phyloP scores from a whole-genome alignment of 805 yeast genomes.

The Komagataella ulmi region DNA sequence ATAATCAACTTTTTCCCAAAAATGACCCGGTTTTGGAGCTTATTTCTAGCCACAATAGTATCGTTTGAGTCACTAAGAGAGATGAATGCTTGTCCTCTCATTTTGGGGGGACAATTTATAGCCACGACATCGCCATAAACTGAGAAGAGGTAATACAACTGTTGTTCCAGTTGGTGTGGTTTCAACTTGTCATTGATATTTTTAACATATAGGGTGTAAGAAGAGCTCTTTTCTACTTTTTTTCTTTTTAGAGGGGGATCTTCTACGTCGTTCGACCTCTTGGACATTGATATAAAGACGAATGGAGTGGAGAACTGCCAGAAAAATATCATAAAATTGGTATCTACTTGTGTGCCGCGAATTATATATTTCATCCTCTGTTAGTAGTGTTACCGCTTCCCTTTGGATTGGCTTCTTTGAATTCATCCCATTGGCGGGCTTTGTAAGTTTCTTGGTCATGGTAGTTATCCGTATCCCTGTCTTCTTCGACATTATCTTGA shows the following conservation, averaged over 20 bases:
- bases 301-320: not conserved
- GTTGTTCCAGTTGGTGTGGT: constrained; percentile 28
- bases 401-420: constrained; percentile 69
- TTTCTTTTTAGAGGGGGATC: not conserved
- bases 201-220: constrained; percentile 39
- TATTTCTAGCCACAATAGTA: constrained; percentile 36
- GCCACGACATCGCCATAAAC: constrained; percentile 55
- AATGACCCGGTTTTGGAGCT: constrained; percentile 31
- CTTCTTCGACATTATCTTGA: constrained; percentile 35
- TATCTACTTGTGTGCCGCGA: not conserved
- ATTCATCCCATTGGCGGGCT: constrained; percentile 86
- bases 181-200: constrained; percentile 48
- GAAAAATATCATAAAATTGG: not conserved
- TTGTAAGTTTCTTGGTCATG: constrained; percentile 59
- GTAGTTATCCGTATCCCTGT: constrained; percentile 36
- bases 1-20: constrained; percentile 39
- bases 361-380: constrained; percentile 27
- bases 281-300: not conserved
- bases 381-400: constrained; percentile 87
- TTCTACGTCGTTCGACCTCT: not conserved
- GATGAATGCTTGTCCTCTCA: constrained; percentile 60
- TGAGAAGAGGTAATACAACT: constrained; percentile 43
- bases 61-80: constrained; percentile 32
- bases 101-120: constrained; percentile 22
- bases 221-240: not conserved